Conservation (phyloP, 768 basidiomycete species). For the Termitomyces sp. region DNA sequence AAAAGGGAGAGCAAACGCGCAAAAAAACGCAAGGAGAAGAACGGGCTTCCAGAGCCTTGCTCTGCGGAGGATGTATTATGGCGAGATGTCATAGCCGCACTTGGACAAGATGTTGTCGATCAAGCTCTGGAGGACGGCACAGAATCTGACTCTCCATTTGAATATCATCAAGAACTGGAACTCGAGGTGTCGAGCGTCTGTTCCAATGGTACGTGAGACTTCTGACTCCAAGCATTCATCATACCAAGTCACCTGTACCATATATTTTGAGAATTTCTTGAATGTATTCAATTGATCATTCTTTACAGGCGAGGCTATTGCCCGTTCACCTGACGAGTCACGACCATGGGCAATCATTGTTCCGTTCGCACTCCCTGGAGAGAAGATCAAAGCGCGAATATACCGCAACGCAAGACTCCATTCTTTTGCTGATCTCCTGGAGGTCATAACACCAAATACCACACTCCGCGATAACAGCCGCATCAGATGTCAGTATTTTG, state of each 20-base stretch:
- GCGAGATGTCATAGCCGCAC: slow-evolving; percentile 63
- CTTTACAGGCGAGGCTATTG: slow-evolving; percentile 63
- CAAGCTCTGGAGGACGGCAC: slow-evolving; percentile 42
- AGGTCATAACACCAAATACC: slow-evolving; percentile 59
- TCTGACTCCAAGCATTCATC: not conserved
- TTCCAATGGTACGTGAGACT: slow-evolving; percentile 48
- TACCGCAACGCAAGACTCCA: slow-evolving; percentile 69
- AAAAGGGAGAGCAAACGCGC: slow-evolving; percentile 27
- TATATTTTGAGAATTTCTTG: not conserved
- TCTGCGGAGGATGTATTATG: slow-evolving; percentile 74
- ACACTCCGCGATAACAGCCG: slow-evolving; percentile 62
- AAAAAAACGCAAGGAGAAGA: slow-evolving; percentile 33
- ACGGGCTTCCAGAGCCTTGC: slow-evolving; percentile 55
- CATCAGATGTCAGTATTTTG: slow-evolving; percentile 85
- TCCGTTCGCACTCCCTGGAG: slow-evolving; percentile 84
- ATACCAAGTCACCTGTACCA: not conserved
- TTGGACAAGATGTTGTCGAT: slow-evolving; percentile 60
- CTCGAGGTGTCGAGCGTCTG: slow-evolving; percentile 63
- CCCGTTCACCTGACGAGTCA: slow-evolving; percentile 39
- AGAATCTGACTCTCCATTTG: slow-evolving; percentile 61
- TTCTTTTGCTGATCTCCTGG: slow-evolving; percentile 74
- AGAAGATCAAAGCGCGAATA: slow-evolving; percentile 69
- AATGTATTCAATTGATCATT: not conserved
- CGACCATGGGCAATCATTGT: slow-evolving; percentile 79
- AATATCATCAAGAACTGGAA: slow-evolving; percentile 58